Evolutionary conservation across 2,329 filamentous ascomycete genomes (phyloP), one percentile per base, ranked within the genome.

Genomic region (Paraphaeosphaeria minitans): DNA sequence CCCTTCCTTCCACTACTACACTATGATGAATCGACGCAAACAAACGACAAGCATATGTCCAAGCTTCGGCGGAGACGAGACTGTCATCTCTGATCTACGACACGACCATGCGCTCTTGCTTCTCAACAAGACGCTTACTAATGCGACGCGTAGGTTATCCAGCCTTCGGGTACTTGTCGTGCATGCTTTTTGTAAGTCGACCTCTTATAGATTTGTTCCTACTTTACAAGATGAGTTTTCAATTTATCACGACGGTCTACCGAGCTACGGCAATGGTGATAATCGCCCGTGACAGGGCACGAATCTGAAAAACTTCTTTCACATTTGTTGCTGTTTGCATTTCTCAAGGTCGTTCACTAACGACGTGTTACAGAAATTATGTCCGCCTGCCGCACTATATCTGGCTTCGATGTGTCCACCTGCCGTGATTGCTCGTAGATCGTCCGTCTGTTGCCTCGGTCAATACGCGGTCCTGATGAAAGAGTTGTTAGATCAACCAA

Each of bases 21-120:
- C 60, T 63, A 87, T 95, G 92, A 95, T 95, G 91, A 95, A 85
- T 83, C 79, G 86, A 92, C 89, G 86, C 54, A 83, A 82, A 84
- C 85, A 83, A 79, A 87, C 24, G 92, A 96, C 92, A 96, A 96
- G 92, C 92, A 96, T 96, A 96, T 96, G 92, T 96, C 92, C 85
- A 89, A 96, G 92, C 87, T 84, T 81, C 68, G 68, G 73, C 73
- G 79, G 83, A 75, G 84, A 86, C 76, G 75, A 77, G 63, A 73
- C 66, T 65, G 75, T 77, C 73, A 69, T 58, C 61, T 58, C 75
- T 78, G 75, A 78, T 63, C 57, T 54, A 57, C 62, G 54, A 27
- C 57, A 37, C 47, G 14, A 37, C 41, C 9, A 22, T 42, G 41
- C 27, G 83, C 14, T 41, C 37, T 45, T 24, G 55, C 45, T 22